A percentile compares a stretch with the other conserved stretches of the same genome.
Evolutionary conservation across 23 red algal genomes (phyloP).

Genomic region (Agarophyton chilense): DNA sequence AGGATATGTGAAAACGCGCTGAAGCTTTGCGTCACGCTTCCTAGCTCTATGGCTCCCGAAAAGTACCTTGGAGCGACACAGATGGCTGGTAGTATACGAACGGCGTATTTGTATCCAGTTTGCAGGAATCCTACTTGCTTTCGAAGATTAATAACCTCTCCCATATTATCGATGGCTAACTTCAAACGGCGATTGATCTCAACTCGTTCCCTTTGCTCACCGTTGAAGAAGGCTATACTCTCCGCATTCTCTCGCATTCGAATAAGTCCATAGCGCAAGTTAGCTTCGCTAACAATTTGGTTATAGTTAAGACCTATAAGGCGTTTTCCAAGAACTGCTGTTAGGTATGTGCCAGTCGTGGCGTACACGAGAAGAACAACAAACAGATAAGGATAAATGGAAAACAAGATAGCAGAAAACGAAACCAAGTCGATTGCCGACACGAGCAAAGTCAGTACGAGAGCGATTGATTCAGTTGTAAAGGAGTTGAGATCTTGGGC

Average conservation of each 20-base stretch:
- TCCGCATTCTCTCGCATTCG: conserved; percentile 96
- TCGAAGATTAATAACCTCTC: conserved; percentile 70
- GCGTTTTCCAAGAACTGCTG: conserved; percentile 67
- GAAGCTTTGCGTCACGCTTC: conserved; percentile 84
- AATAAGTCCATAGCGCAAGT: conserved; percentile 87
- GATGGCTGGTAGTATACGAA: conserved; percentile 87
- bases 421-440: conserved; percentile 84
- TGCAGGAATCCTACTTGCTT: conserved; percentile 84
- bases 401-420: conserved; percentile 88
- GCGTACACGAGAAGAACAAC: conserved; percentile 78
- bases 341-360: conserved; percentile 63
- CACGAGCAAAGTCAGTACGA: conserved; percentile 78
- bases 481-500: conserved; percentile 88
- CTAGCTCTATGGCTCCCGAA: conserved; percentile 76
- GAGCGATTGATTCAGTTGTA: conserved; percentile 78
- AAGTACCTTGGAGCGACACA: conserved; percentile 94
- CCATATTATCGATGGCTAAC: conserved; percentile 73
- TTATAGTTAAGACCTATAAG: conserved; percentile 84
- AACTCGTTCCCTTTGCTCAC: conserved; percentile 71
- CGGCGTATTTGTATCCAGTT: conserved; percentile 86
- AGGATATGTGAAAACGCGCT: conserved; percentile 92
- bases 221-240: conserved; percentile 91
- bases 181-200: conserved; percentile 66
- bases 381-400: conserved; percentile 91
- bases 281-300: conserved; percentile 86